phyloP scores from a whole-genome alignment of 768 basidiomycete species.

The Suillus hirtellus region DNA sequence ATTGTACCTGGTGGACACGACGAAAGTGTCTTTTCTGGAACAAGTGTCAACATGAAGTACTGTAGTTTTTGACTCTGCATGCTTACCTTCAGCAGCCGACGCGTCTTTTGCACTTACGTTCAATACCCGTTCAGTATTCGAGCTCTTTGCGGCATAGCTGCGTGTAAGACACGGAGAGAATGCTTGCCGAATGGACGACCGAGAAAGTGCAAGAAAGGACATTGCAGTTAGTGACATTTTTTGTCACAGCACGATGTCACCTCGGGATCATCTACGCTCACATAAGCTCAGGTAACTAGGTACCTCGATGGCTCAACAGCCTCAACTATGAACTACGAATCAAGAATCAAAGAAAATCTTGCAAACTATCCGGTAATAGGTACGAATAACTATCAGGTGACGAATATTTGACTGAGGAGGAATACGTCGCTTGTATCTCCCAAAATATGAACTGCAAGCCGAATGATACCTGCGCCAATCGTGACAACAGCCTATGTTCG shows the following conservation, averaged over 20 bases:
- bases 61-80: background rate
- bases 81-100: constrained; percentile 19
- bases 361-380: too few relatives aligned
- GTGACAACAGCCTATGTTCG: too few relatives aligned
- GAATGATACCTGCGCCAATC: too few relatives aligned
- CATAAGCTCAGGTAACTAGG: too few relatives aligned
- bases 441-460: too few relatives aligned
- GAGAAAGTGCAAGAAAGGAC: constrained; percentile 20
- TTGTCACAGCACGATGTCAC: background rate
- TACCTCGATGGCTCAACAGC: too few relatives aligned
- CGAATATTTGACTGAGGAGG: too few relatives aligned
- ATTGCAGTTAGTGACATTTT: constrained; percentile 12
- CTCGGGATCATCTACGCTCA: too few relatives aligned
- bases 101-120: constrained; percentile 9
- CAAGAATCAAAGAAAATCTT: too few relatives aligned
- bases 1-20: constrained; percentile 74
- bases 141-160: constrained; percentile 15
- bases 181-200: constrained; percentile 16
- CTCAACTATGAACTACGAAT: too few relatives aligned
- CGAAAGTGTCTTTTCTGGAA: constrained; percentile 42
- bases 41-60: background rate
- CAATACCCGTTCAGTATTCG: constrained; percentile 7
- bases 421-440: too few relatives aligned
- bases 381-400: too few relatives aligned
- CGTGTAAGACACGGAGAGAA: constrained; percentile 16